These are phyloP conservation scores for Xylariaceae sp. DNA, from an alignment of 2,329 filamentous ascomycete species.

Conservation along the genomic window DNA sequence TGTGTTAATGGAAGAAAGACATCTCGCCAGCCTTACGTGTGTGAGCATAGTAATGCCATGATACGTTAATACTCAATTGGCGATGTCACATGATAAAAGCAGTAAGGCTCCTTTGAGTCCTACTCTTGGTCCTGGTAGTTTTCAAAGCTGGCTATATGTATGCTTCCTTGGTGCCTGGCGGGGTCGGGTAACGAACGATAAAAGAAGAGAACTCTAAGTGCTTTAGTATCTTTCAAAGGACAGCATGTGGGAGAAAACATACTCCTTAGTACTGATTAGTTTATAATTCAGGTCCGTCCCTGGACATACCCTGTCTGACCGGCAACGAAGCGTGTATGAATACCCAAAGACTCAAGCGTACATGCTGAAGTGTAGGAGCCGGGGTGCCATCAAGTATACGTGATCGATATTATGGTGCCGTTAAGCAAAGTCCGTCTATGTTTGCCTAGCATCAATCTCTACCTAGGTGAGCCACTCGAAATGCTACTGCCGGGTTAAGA, in stretches of 20 bases:
- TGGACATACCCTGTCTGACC: background rate
- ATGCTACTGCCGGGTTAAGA: background rate
- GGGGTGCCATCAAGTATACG: background rate
- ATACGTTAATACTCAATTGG: background rate
- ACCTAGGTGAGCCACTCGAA: background rate
- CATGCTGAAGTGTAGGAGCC: background rate
- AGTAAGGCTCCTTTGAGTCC: background rate
- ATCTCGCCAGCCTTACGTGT: too few relatives aligned
- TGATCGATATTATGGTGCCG: too few relatives aligned
- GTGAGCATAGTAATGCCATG: background rate
- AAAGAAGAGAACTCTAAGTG: background rate
- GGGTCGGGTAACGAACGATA: background rate
- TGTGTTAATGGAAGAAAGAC: background rate
- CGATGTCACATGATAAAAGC: too few relatives aligned
- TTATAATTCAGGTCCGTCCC: conserved; percentile 9
- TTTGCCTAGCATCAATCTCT: too few relatives aligned
- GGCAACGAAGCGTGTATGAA: background rate
- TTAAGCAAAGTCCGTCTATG: background rate
- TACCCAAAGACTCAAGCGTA: background rate
- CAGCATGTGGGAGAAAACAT: conserved; percentile 4
- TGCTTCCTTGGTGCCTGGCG: background rate
- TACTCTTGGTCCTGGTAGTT: background rate
- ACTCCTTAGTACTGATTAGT: background rate
- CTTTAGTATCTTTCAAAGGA: conserved; percentile 12
- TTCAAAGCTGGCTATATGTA: background rate